A percentile compares a stretch with the other conserved stretches of the same genome.
Evolutionary conservation across 2,329 filamentous ascomycete genomes (phyloP).

Genomic region (Fusarium sp.): DNA sequence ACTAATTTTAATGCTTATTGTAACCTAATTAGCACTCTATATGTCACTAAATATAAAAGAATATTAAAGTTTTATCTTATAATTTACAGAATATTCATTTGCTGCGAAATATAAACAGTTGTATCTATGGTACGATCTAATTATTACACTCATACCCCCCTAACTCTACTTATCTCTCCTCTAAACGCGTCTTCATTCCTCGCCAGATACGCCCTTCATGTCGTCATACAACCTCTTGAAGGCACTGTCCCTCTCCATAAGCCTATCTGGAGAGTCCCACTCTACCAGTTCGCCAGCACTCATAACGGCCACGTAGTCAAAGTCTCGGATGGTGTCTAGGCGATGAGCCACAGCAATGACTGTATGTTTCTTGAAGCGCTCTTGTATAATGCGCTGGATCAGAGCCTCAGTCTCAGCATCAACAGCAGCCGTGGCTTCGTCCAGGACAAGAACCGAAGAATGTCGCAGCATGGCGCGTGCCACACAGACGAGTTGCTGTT

Average conservation of each 20-base stretch:
- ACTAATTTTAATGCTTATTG: too few relatives aligned
- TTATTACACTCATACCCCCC: too few relatives aligned
- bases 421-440: not conserved
- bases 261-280: not conserved
- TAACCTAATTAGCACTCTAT: too few relatives aligned
- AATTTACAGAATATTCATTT: too few relatives aligned
- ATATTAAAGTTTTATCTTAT: too few relatives aligned
- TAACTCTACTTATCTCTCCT: too few relatives aligned
- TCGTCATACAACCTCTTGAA: not conserved
- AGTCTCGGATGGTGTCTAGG: not conserved
- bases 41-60: too few relatives aligned
- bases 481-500: not conserved
- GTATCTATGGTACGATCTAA: too few relatives aligned
- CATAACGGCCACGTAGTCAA: not conserved
- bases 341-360: not conserved
- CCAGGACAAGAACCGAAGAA: not conserved
- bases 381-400: not conserved
- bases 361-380: not conserved
- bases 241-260: not conserved
- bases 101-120: too few relatives aligned
- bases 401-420: too few relatives aligned
- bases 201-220: too few relatives aligned
- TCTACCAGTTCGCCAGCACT: not conserved
- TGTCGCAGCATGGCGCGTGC: not conserved
- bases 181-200: too few relatives aligned